Percentiles rank a stretch among this genome's conserved stretches.
phyloP scores from a whole-genome alignment of 176 grass and related monocot genomes.

The Oryza nivara region DNA sequence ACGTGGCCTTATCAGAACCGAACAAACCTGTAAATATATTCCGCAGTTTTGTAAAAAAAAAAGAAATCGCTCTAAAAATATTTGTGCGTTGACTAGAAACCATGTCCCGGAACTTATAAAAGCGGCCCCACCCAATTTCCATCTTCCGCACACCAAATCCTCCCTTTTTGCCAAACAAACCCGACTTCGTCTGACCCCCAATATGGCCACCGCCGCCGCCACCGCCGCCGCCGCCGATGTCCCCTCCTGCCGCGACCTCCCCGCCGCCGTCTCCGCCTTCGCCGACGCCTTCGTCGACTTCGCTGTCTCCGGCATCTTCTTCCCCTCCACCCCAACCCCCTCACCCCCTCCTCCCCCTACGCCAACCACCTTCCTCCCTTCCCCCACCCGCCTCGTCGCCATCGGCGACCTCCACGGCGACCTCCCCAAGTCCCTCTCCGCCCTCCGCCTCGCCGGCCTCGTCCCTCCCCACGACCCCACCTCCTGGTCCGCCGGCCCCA shows the following conservation, averaged over 20 bases:
- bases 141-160: no score
- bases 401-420: constrained; percentile 94
- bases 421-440: constrained; percentile 73
- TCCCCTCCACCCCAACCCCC: constrained; percentile 37
- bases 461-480: not conserved
- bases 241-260: constrained; percentile 61
- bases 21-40: no score
- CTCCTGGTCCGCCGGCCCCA: constrained; percentile 64
- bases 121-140: no score
- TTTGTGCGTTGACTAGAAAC: no score
- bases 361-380: constrained; percentile 53
- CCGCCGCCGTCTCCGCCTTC: constrained; percentile 75
- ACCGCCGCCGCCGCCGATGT: constrained; percentile 26
- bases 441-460: constrained; percentile 76
- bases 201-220: constrained; percentile 28
- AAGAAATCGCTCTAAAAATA: no score
- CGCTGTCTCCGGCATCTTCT: constrained; percentile 75
- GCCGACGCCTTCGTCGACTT: constrained; percentile 84
- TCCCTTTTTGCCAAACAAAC: no score
- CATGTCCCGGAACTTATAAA: no score
- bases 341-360: not conserved
- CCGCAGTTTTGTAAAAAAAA: no score
- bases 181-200: no score
- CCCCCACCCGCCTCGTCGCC: constrained; percentile 72
- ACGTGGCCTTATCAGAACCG: no score